These are phyloP conservation scores for Aegilops umbellulata DNA, from an alignment of 176 grass and related monocot genomes.

Conservation along the genomic window DNA sequence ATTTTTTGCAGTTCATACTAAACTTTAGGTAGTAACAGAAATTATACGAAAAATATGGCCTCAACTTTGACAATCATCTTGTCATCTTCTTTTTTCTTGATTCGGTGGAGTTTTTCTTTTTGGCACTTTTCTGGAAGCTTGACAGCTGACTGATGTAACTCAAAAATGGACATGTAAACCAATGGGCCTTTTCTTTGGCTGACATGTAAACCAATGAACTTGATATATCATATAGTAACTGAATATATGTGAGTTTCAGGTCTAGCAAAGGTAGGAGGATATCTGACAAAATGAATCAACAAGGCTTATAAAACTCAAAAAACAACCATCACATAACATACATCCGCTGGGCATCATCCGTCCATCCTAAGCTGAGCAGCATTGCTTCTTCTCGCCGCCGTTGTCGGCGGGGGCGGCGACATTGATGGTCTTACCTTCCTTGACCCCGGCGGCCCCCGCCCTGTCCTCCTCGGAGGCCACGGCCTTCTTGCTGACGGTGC, in stretches of 20 bases:
- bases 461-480: constrained; percentile 47
- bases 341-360: neutral
- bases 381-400: constrained; percentile 52
- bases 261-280: constrained; percentile 22
- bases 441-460: constrained; percentile 32
- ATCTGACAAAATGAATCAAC: constrained; percentile 54
- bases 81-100: no score
- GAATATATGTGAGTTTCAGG: constrained; percentile 37
- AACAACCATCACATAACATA: constrained; percentile 20
- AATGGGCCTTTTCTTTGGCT: no score
- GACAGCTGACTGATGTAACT: neutral
- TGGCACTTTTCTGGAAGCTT: neutral
- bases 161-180: neutral
- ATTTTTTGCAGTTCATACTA: no score
- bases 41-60: no score
- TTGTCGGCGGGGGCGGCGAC: constrained; percentile 39
- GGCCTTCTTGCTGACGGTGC: constrained; percentile 70
- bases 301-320: constrained; percentile 31
- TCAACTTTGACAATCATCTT: no score
- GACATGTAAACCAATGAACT: neutral
- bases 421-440: constrained; percentile 78
- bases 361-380: constrained; percentile 64
- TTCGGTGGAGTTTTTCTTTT: no score
- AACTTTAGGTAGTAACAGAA: no score
- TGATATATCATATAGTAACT: constrained; percentile 32